phyloP scores from a whole-genome alignment of 768 basidiomycete species.

The Xerocomus spinulosus region DNA sequence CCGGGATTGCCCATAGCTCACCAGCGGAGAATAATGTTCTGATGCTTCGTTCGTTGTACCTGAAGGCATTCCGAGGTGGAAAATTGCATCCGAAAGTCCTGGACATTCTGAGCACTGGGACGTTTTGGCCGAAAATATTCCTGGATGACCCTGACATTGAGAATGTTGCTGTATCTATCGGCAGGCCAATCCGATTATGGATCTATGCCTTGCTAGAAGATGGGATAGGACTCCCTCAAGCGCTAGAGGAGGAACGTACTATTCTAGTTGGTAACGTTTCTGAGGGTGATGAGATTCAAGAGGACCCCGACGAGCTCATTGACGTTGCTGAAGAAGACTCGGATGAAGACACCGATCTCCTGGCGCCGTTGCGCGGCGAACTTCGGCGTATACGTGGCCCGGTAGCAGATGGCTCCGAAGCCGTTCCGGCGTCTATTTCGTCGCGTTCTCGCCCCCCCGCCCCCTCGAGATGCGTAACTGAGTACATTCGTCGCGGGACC shows the following conservation, averaged over 20 bases:
- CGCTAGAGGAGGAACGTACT: constrained; percentile 12
- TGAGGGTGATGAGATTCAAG: constrained; percentile 35
- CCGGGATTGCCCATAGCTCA: constrained; percentile 17
- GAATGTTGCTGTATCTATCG: constrained; percentile 58
- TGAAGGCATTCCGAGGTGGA: constrained; percentile 61
- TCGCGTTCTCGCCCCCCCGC: constrained; percentile 19
- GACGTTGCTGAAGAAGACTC: constrained; percentile 65
- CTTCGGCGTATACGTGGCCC: constrained; percentile 53
- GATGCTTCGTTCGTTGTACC: constrained; percentile 46
- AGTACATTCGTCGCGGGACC: constrained; percentile 68
- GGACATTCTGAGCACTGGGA: constrained; percentile 57
- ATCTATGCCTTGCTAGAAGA: constrained; percentile 65
- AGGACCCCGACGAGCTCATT: constrained; percentile 56
- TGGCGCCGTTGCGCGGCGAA: constrained; percentile 68
- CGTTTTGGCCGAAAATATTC: constrained; percentile 70
- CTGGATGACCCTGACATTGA: constrained; percentile 76
- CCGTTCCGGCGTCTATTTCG: constrained; percentile 30
- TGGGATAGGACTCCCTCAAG: constrained; percentile 54
- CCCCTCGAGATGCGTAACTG: constrained; percentile 34
- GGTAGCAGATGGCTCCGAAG: constrained; percentile 29
- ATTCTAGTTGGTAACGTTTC: constrained; percentile 20
- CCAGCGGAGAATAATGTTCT: constrained; percentile 14
- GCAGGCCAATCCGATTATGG: constrained; percentile 60
- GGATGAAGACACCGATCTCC: constrained; percentile 44
- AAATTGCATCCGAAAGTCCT: constrained; percentile 51